Conservation (phyloP, 306 rosid genomes). For the Corylus avellana region DNA sequence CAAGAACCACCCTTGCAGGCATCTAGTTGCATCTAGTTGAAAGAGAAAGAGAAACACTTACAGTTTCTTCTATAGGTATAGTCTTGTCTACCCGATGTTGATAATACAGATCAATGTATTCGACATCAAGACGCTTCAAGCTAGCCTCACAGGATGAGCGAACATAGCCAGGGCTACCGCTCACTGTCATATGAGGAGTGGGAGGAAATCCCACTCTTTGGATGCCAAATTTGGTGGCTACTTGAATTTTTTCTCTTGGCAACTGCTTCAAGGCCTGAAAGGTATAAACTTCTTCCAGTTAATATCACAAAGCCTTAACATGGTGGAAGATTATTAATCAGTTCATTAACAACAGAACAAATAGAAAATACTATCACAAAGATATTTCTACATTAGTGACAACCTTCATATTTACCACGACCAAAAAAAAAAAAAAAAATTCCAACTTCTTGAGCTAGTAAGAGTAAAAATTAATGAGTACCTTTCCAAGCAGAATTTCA, state of each 20-base stretch:
- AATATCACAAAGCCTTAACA: neutral
- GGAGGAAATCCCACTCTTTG: neutral
- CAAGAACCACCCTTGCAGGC: neutral
- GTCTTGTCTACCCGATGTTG: conserved; percentile 60
- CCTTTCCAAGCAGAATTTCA: conserved; percentile 45
- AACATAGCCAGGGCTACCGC: conserved; percentile 73
- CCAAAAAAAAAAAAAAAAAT: too few relatives aligned
- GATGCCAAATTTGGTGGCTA: conserved; percentile 81
- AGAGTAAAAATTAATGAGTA: neutral
- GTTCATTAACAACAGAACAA: too few relatives aligned
- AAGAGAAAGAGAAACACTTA: conserved; percentile 20
- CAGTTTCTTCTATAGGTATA: conserved; percentile 76
- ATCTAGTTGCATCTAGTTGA: conserved; percentile 1
- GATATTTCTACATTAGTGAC: neutral
- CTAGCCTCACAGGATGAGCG: conserved; percentile 75
- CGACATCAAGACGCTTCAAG: conserved; percentile 70
- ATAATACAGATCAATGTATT: conserved; percentile 76
- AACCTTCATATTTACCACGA: neutral
- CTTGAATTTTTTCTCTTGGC: conserved; percentile 65
- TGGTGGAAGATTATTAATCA: neutral
- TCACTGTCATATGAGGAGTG: conserved; percentile 14
- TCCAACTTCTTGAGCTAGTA: neutral
- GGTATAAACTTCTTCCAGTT: neutral
- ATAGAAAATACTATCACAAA: too few relatives aligned
- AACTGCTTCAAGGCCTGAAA: conserved; percentile 62